Evolutionary conservation across 2,329 filamentous ascomycete genomes (phyloP), one percentile per base, ranked within the genome.

Genomic region (Gaeumannomyces tritici): DNA sequence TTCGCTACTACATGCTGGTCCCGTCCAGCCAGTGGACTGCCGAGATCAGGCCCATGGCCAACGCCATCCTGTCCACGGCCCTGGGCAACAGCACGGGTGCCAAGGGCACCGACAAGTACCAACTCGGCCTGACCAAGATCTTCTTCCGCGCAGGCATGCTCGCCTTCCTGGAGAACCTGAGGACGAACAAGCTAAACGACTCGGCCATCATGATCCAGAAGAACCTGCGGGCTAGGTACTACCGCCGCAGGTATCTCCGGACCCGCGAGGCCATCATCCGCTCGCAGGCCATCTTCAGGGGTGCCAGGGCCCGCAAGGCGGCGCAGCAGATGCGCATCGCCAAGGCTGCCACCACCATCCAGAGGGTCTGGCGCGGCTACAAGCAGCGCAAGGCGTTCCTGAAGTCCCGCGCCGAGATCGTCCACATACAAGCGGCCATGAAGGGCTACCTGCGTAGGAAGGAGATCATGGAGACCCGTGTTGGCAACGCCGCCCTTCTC

Each of bases 141-240:
- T 99, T 99, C 80, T 99, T 99, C 86, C 89, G 95, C 64, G 95
- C 95, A 62, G 95, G 95, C 75, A 99, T 99, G 95, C 87, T 99
- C 69, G 95, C 95, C 8, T 97, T 97, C 79, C 80, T 99, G 60
- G 95, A 99, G 77, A 97, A 97, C 68, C 82, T 97, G 67, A 87
- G 95, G 64, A 97, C 95, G 15, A 91, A 83, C 67, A 88, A 93
- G 64, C 83, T 99, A 72, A 98, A 96, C 73, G 90, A 92, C 67
- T 96, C 93, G 68, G 95, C 95, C 15, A 90, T 96, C 69, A 90
- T 99, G 87, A 99, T 99, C 63, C 95, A 99, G 76, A 99, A 99
- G 87, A 99, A 99, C 72, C 79, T 99, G 62, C 89, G 88, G 66
- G 92, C 91, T 73, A 96, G 96, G 76, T 98, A 96, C 78, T 97